Evolutionary conservation across 2,329 filamentous ascomycete species (phyloP), one percentile per base, ranked within the genome.

Genomic region (Nannizziopsis barbatae): DNA sequence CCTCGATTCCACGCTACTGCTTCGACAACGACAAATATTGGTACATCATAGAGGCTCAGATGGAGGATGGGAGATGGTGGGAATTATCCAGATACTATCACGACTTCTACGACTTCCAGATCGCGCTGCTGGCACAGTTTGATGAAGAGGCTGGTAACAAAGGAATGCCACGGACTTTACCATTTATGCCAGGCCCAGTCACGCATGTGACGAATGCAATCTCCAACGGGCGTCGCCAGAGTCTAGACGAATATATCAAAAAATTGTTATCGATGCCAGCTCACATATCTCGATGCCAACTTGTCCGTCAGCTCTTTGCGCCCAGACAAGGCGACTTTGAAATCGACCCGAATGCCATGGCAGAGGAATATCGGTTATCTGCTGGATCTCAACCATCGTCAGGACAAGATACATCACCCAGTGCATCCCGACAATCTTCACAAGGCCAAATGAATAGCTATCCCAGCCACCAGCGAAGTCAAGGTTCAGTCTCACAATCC

Each of bases 61-160:
- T 96, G 65, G 87, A 95, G 61, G 89, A 96, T 62, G 89, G 88
- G 42, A 78, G 86, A 41, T 83, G 86, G 61, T 96, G 89, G 88
- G 89, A 95, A 63, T 71, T 98, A 43, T 90, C 87, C 35, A 81
- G 92, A 54, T 92, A 94, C 62, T 98, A 98, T 62, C 88, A 96
- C 65, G 92, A 96, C 69, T 98, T 98, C 63, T 98, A 96, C 69
- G 92, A 96, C 65, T 90, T 96, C 65, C 92, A 98, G 65, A 96
- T 96, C 61, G 86, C 88, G 30, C 80, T 98, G 7, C 78, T 98
- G 42, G 90, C 88, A 39, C 86, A 79, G 40, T 96, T 95, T 61
- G 90, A 92, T 17, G 81, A 85, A 32, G 92, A 96, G 66, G 90
- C 92, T 33, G 92, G 92, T 47, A 92, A 93, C 60, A 84, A 82